Evolutionary conservation across 768 basidiomycete genomes (phyloP), one percentile per base, ranked within the genome.

Genomic region (Pleurotus salmoneostramineus): DNA sequence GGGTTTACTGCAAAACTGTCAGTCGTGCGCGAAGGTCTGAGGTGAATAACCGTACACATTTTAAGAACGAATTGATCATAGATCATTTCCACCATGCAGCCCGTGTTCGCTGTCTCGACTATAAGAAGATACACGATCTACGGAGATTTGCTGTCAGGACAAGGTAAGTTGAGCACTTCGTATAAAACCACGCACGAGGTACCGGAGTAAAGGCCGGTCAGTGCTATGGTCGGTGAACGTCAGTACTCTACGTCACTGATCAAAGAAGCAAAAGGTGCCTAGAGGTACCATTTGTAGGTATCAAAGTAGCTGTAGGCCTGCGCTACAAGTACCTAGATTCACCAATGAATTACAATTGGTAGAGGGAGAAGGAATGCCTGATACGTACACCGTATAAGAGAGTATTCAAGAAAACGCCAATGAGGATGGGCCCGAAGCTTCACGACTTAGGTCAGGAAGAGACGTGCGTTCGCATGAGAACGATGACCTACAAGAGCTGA

Each of bases 321-420:
- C 8, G 21, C 45, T 47, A 47, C 45, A 47, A 47, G 45, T 17
- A 47, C 15, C 45, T 47, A 47, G 12, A 27, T 27, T 27, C 21
- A 27, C 21, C 21, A 8, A 27, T 11, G 12, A 47, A 8, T 8
- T 8, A 14, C 1, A 47, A 11, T 47, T n/a, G 21, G 21, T 11
- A 47, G 7, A 14, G 7, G 7, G 45, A 47, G 21, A 7, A 45
- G 61, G 21, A 12, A 71, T 69, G 70, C 2, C 70, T 58, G 12
- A 68, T 52, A 50, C 27, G 51, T 35, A 64, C 63, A 45, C 56
- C 62, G 56, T 54, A 64, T 36, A 58, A 58, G 17, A 55, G 43
- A 48, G 50, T 54, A 43, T 56, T 64, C 33, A 64, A 32, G 48
- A 56, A 63, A 12, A 58, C 59, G 33, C 63, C 63, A 31, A 62